Base-by-base conservation (phyloP, 1,139 yeast genomes). In the Tardiomyces depauwii region DNA sequence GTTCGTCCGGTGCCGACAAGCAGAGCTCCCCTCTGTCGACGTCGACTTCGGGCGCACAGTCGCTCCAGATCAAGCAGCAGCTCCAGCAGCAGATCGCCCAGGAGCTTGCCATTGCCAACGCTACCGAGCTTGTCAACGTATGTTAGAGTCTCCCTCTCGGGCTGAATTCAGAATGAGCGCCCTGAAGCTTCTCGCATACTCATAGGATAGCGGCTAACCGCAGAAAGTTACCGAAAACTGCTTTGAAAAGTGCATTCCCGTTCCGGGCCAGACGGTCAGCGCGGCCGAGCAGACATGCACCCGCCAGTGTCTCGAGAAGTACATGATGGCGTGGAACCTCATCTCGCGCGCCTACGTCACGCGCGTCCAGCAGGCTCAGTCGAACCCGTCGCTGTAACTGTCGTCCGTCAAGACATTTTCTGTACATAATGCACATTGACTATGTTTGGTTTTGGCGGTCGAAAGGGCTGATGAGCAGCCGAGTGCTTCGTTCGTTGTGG, bases 271-370 rank as follows among this genome's bases (percentile, higher is more conserved):
- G 27, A 68, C 76, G 18, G 65, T 76, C 47, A 57, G 68, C 33
- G 53, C 64, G 2, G 63, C 65, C 2, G 80, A 79, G 54, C 71
- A 71, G 42, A 65, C 59, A 19, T 87, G 96, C 65, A 74, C 87
- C 46, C 77, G 73, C 53, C 82, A 80, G 61, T 88, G 96, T 63
- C 73, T 85, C 60, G 82, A 82, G 53, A 88, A 87, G 68, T 88
- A 86, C 66, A 82, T 88, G 93, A 76, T 84, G 64, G 80, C 94
- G 39, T 88, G 96, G 96, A 87, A 87, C 60, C 73, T 82, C 46
- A 72, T 88, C 45, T 84, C 95, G 28, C 80, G 78, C 63, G 71
- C 86, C 13, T 87, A 87, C 63, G 77, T 86, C 46, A 63, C 78
- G 23, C 76, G 95, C 64, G 82, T 87, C 56, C 91, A 82, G 58